Base-by-base conservation (phyloP, 176 grass and related monocot genomes). In the Musa itinerans region DNA sequence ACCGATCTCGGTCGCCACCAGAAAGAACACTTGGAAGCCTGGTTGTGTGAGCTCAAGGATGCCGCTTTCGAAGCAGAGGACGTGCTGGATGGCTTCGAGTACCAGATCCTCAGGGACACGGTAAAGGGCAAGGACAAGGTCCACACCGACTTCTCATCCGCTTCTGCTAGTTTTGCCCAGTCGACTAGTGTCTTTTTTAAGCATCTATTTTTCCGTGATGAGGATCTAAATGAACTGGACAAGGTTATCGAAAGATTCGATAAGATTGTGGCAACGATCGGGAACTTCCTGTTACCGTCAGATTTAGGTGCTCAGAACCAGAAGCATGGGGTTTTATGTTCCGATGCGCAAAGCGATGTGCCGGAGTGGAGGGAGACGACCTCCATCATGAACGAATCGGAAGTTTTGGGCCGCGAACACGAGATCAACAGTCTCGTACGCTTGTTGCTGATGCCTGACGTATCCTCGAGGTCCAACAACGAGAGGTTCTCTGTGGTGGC, bases 31-130 rank as follows among this genome's bases (percentile, higher is more conserved):
- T 43, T 70, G 34, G 68, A 34, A 43, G 68, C 50, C 8, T 43
- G n/a, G 43, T 16, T 70, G 16, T 6, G 15, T 19, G 19, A 19
- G 54, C 22, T 85, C 50, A 85, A 22, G 79, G 69, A 73, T 25
- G 78, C 72, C 16, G 72, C 54, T 5, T 73, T 77, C 65, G 83
- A 77, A 4, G 76, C 71, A 10, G 83, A 80, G 0, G 83, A 85
- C 64, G 19, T 85, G 22, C 15, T 75, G 14, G 83, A 85, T 21
- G 52, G 75, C 53, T 79, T 81, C 10, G 83, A 78, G 11, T 70
- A 70, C 68, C 14, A 48, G 11, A 27, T 59, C 48, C 49, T 43
- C 1, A 73, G 76, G 22, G 64, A 65, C 53, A 65, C 48, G 54
- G 57, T 43, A 5, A 71, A 62, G 59, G 34, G 49, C 53, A 8